Evolutionary conservation across 2,329 filamentous ascomycete species (phyloP), one percentile per base, ranked within the genome.

Genomic region (Aureobasidium sp.): DNA sequence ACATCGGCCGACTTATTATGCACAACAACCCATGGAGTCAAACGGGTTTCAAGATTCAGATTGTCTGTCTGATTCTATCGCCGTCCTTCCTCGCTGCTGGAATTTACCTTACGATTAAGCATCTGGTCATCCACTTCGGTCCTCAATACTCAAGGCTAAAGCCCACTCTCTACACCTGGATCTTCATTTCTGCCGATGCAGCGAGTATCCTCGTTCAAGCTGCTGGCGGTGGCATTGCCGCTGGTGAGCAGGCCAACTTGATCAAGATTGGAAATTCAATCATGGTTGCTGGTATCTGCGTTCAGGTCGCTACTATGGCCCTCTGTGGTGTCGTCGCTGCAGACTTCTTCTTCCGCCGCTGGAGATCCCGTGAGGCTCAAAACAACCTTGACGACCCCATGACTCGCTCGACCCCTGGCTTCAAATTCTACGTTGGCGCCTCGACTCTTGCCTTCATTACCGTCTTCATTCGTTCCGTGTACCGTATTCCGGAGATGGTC

Each of bases 401-500:
- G 62, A 61, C 41, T 32, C 27, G 41, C 39, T 52, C 56, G 9
- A 63, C 47, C 63, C 63, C 20, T 34, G 55, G 48, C 60, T 86
- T 87, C 74, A 76, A 76, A 61, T 76, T 76, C 13, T 87, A 87
- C 71, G 71, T 85, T 5, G 68, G 67, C n/a, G 82, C 81, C 12
- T 76, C 88, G 20, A 70, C 75, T 1, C 71, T 87, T 2, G 79
- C 84, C 2, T 86, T 85, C n/a, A 59, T 87, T 13, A 81, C 79
- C 68, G 86, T 90, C 69, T 84, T 89, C 66, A 82, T 84, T 67
- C 78, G 87, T 29, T 86, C 82, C 68, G 80, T 85, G 48, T 50
- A 56, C 63, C 79, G 77, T 70, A 71, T 80, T 7, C 78, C 78
- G 4, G 78, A 80, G 66, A 80, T 80, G 78, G 75, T 77, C 5